Percentiles rank a stretch among this genome's conserved stretches.
phyloP scores from a whole-genome alignment of 2,329 filamentous ascomycete genomes.

The Penicillium sp. region DNA sequence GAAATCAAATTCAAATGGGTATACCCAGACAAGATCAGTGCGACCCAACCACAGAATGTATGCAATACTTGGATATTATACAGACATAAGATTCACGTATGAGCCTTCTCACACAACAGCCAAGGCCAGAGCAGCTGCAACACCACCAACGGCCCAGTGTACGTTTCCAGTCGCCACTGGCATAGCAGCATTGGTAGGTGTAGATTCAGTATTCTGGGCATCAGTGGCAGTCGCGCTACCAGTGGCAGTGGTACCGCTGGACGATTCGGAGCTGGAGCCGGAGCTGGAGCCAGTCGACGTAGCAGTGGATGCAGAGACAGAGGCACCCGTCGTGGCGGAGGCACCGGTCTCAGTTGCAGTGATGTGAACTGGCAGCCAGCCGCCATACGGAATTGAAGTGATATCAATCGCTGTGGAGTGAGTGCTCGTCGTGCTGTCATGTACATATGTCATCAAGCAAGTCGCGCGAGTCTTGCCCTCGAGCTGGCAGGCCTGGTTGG shows the following conservation, averaged over 20 bases:
- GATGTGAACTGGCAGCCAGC: constrained; percentile 5
- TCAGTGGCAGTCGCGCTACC: not conserved
- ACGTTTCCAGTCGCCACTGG: constrained; percentile 13
- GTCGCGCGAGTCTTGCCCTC: constrained; percentile 2
- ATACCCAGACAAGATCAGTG: too few species aligned
- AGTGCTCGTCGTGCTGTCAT: not conserved
- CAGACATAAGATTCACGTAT: too few species aligned
- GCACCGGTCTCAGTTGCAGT: constrained; percentile 4
- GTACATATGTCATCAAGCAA: not conserved
- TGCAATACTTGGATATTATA: too few species aligned
- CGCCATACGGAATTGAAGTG: constrained; percentile 3
- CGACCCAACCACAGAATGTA: too few species aligned
- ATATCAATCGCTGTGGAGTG: not conserved
- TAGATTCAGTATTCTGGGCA: constrained; percentile 6
- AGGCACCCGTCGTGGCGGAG: constrained; percentile 7
- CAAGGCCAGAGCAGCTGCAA: constrained; percentile 12
- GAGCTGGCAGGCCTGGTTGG: constrained; percentile 4
- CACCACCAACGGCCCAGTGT: constrained; percentile 14
- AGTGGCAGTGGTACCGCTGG: not conserved
- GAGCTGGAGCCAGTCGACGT: too few species aligned
- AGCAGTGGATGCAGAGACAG: constrained; percentile 1
- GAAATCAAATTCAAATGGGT: too few species aligned
- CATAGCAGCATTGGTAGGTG: constrained; percentile 12
- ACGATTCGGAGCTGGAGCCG: too few species aligned
- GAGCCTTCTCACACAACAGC: not conserved